phyloP scores from a whole-genome alignment of 345 rosid genomes.

The Hibiscus trionum region DNA sequence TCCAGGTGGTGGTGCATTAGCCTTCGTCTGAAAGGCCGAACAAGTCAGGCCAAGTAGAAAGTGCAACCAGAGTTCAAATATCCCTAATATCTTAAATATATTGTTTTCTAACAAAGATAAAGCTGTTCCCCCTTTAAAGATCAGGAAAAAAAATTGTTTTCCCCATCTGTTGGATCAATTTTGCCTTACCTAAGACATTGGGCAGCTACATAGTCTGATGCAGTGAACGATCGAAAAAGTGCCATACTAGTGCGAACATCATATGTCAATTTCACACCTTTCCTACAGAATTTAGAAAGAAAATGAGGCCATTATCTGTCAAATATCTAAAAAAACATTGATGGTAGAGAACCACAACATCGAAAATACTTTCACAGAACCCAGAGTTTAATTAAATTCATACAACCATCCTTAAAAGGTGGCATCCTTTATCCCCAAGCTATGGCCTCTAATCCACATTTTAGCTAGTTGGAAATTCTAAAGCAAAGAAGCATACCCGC shows the following conservation, averaged over 20 bases:
- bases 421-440: neutral
- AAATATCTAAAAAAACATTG: no score
- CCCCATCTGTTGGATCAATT: neutral
- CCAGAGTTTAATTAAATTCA: neutral
- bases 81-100: neutral
- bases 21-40: slow-evolving; percentile 69
- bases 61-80: neutral
- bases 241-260: slow-evolving; percentile 65
- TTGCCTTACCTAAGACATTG: slow-evolving; percentile 61
- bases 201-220: slow-evolving; percentile 66
- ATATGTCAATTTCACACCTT: slow-evolving; percentile 42
- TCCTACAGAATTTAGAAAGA: slow-evolving; percentile 35
- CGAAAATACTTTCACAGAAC: neutral
- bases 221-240: slow-evolving; percentile 65
- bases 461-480: neutral
- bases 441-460: neutral
- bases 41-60: slow-evolving; percentile 7
- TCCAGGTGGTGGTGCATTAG: slow-evolving; percentile 67
- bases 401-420: neutral
- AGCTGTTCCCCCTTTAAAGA: neutral
- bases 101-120: neutral
- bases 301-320: slow-evolving; percentile 6
- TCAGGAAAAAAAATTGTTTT: neutral
- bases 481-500: slow-evolving; percentile 48
- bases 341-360: neutral